Conservation (phyloP, 2,329 filamentous ascomycete genomes). For the Aureobasidium sp. region DNA sequence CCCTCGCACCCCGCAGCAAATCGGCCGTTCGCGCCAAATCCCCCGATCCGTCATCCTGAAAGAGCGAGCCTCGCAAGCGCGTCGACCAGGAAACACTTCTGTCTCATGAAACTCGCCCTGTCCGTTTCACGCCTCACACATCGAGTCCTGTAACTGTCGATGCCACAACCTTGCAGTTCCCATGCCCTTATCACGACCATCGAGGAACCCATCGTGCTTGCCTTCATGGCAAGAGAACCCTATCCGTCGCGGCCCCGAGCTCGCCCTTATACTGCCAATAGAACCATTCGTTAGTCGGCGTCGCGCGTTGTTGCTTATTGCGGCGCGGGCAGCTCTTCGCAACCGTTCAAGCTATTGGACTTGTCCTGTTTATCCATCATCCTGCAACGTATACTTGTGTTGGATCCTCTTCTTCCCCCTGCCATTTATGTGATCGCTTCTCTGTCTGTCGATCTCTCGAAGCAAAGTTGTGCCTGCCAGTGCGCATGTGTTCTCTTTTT, state of each 20-base stretch:
- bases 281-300: not conserved
- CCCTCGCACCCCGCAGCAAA: slow-evolving; percentile 1
- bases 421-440: not conserved
- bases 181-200: not conserved
- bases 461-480: not conserved
- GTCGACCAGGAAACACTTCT: slow-evolving; percentile 11
- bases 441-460: not conserved
- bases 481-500: not conserved
- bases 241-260: not conserved
- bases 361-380: not conserved
- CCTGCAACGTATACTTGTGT: not conserved
- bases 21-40: slow-evolving; percentile 8
- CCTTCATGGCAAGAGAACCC: no score
- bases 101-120: not conserved
- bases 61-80: not conserved
- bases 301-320: slow-evolving; percentile 8
- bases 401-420: not conserved
- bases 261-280: slow-evolving; percentile 3
- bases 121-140: slow-evolving; percentile 8
- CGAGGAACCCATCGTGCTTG: not conserved
- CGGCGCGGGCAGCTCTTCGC: not conserved
- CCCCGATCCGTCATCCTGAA: not conserved
- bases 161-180: not conserved
- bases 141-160: not conserved
- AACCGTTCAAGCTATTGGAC: slow-evolving; percentile 13